phyloP scores from a whole-genome alignment of 306 rosid genomes.

The Betula pendula region DNA sequence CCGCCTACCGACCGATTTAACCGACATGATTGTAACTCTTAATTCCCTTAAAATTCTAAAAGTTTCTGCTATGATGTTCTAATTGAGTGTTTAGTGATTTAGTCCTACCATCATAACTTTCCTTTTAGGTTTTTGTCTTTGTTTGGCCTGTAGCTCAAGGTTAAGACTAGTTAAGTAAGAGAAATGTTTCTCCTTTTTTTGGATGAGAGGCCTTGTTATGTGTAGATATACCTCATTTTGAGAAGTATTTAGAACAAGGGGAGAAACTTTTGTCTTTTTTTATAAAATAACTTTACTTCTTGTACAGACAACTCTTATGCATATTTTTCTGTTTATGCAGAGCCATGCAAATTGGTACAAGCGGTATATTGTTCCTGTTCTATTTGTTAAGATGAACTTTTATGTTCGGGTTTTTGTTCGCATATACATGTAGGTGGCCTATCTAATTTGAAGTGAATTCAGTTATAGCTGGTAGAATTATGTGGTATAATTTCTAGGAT shows the following conservation, averaged over 20 bases:
- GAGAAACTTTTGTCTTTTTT: not conserved
- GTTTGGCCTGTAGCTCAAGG: not conserved
- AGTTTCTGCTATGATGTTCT: not conserved
- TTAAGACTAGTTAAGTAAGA: too few relatives aligned
- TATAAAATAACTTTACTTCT: not conserved
- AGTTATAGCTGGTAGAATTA: not conserved
- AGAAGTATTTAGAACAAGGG: not conserved
- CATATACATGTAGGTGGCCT: slow-evolving; percentile 64
- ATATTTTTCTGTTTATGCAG: slow-evolving; percentile 45
- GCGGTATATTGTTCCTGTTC: slow-evolving; percentile 91
- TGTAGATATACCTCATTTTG: not conserved
- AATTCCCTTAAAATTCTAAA: not conserved
- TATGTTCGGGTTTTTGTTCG: slow-evolving; percentile 96
- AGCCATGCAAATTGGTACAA: slow-evolving; percentile 98
- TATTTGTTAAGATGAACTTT: slow-evolving; percentile 89
- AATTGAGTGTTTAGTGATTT: not conserved
- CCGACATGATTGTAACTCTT: not conserved
- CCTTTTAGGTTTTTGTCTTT: not conserved
- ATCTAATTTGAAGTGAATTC: slow-evolving; percentile 8
- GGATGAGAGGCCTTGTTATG: not conserved
- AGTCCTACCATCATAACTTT: not conserved
- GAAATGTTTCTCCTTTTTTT: not conserved
- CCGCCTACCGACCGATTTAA: too few relatives aligned
- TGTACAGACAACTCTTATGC: not conserved
- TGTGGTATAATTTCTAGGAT: slow-evolving; percentile 18